phyloP scores from a whole-genome alignment of 768 basidiomycete species.

The Sporobolomyces pararoseus region DNA sequence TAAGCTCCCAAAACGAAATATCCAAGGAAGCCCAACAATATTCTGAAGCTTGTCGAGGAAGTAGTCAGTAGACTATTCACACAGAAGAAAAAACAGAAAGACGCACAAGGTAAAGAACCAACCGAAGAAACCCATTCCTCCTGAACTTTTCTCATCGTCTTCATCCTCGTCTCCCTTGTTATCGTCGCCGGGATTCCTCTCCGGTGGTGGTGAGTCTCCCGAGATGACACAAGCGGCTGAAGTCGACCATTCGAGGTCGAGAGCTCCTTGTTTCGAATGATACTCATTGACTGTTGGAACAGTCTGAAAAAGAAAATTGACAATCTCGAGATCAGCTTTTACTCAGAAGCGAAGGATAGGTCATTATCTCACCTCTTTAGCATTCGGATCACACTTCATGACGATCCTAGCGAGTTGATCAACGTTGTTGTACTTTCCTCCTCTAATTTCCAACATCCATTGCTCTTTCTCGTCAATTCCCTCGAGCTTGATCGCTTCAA shows the following conservation, averaged over 20 bases:
- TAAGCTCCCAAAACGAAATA: conserved; percentile 79
- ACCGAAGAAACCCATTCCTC: conserved; percentile 54
- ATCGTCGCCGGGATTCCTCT: background rate
- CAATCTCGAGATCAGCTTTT: background rate
- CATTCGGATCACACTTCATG: conserved; percentile 28
- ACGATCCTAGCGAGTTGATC: conserved; percentile 27
- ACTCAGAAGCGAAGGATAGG: background rate
- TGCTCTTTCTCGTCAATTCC: background rate
- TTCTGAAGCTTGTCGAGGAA: conserved; percentile 48
- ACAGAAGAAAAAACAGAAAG: background rate
- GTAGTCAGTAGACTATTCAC: background rate
- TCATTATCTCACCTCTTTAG: conserved; percentile 21
- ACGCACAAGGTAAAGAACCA: conserved; percentile 83
- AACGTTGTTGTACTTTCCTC: conserved; percentile 24
- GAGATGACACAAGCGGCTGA: conserved; percentile 59
- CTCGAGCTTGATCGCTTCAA: conserved; percentile 30
- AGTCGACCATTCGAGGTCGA: conserved; percentile 62
- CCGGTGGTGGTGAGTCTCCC: conserved; percentile 41
- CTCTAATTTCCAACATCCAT: conserved; percentile 26
- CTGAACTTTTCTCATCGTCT: conserved; percentile 42
- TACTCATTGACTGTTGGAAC: conserved; percentile 62
- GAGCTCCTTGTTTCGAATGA: conserved; percentile 54
- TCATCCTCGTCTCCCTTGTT: conserved; percentile 43
- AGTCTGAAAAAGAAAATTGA: conserved; percentile 44
- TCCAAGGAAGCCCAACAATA: conserved; percentile 62